Conservation (phyloP, 2,329 filamentous ascomycete genomes). For the Alternaria conjuncta region DNA sequence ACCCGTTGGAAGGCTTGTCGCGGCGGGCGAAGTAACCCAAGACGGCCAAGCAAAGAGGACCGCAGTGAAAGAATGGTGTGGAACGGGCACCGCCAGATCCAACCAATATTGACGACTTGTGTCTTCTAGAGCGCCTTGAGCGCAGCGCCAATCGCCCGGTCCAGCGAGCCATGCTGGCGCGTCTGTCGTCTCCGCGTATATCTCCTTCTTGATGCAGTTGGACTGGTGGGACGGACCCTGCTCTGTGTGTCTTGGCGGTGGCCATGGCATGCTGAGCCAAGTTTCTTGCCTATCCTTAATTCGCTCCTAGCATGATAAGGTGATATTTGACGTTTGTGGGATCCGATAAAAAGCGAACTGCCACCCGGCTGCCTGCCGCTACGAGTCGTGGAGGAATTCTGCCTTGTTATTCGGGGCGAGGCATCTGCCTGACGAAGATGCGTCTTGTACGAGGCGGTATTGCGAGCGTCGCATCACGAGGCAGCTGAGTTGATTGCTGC, state of each 20-base stretch:
- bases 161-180: slow-evolving; percentile 16
- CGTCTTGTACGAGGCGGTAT: background rate
- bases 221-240: slow-evolving; percentile 17
- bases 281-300: slow-evolving; percentile 17
- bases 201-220: slow-evolving; percentile 29
- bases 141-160: slow-evolving; percentile 30
- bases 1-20: slow-evolving; percentile 18
- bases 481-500: background rate
- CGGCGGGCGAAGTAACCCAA: slow-evolving; percentile 25
- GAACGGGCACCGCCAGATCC: slow-evolving; percentile 10
- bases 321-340: slow-evolving; percentile 13
- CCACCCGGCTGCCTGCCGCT: background rate
- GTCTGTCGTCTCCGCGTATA: slow-evolving; percentile 21
- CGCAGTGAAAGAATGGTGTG: slow-evolving; percentile 21
- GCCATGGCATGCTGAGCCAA: slow-evolving; percentile 23
- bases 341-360: slow-evolving; percentile 13
- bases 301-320: slow-evolving; percentile 17
- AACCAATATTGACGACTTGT: slow-evolving; percentile 11
- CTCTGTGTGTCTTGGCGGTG: slow-evolving; percentile 20
- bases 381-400: background rate
- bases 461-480: background rate
- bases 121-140: slow-evolving; percentile 20
- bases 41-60: slow-evolving; percentile 27
- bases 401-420: background rate
- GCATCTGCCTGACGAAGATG: background rate